These are phyloP conservation scores for Vaucheria bursata DNA, from an alignment of 352 stramenopile genomes.

Conservation along the genomic window DNA sequence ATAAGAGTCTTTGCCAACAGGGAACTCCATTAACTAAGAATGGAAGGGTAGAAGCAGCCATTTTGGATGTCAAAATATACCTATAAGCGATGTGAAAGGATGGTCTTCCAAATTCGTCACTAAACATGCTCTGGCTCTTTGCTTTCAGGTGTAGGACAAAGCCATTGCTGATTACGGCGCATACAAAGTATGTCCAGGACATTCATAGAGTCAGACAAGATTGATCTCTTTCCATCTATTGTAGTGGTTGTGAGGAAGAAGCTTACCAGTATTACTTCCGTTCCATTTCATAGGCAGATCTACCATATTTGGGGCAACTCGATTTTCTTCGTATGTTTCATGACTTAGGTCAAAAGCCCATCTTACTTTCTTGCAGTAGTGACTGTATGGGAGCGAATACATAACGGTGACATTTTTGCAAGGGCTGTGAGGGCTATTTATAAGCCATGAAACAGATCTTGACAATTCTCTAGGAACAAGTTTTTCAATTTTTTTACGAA, in stretches of 20 bases:
- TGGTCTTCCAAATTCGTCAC: background rate
- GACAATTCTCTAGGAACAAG: too few relatives aligned
- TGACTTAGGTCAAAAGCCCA: constrained; percentile 29
- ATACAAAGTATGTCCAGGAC: background rate
- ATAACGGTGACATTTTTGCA: background rate
- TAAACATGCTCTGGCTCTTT: background rate
- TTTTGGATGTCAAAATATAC: background rate
- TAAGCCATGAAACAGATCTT: too few relatives aligned
- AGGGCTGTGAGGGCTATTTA: constrained; percentile 1
- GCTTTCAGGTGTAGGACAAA: background rate
- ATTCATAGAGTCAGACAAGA: background rate
- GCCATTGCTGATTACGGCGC: background rate
- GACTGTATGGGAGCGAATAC: constrained; percentile 6
- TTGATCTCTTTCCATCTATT: background rate
- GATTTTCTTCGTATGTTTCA: constrained; percentile 11
- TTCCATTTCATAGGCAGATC: background rate
- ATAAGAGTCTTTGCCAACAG: background rate
- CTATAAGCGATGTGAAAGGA: background rate
- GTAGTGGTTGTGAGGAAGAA: background rate
- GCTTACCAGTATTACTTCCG: background rate
- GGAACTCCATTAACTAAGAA: background rate
- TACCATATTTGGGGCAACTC: background rate
- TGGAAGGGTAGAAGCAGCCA: background rate
- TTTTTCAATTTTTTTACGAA: too few relatives aligned
- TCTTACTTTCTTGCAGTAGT: constrained; percentile 25